These are phyloP conservation scores for Lactarius quietus DNA, from an alignment of 768 basidiomycete species.

Conservation along the genomic window DNA sequence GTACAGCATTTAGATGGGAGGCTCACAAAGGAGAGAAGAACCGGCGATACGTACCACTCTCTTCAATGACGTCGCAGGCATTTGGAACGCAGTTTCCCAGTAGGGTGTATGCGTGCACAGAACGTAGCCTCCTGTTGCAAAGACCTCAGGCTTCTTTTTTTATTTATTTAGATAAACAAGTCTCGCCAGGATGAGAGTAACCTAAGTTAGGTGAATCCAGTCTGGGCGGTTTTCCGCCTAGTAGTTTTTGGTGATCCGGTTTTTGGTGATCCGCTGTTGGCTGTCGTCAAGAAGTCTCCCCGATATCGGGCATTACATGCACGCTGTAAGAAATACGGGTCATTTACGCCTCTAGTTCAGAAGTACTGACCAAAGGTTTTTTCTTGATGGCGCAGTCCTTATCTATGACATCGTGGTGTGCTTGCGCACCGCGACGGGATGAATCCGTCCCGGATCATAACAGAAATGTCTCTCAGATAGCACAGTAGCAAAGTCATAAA, in stretches of 20 bases:
- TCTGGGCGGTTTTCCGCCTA: background rate
- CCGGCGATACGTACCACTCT: background rate
- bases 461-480: background rate
- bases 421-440: background rate
- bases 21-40: background rate
- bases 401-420: background rate
- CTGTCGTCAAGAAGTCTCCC: background rate
- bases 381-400: background rate
- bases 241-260: too few relatives aligned
- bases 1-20: background rate
- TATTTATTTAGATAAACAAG: too few relatives aligned
- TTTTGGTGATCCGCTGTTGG: background rate
- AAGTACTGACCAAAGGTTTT: background rate
- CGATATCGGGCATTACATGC: background rate
- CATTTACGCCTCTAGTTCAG: background rate
- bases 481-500: background rate
- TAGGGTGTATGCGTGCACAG: background rate
- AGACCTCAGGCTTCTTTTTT: background rate
- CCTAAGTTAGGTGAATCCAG: background rate
- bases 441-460: background rate
- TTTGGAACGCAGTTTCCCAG: too few relatives aligned
- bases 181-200: background rate
- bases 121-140: background rate
- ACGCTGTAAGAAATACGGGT: background rate
- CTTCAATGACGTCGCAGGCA: background rate